Evolutionary conservation across 257 asterid species (phyloP).

Genomic region (Nicotiana knightiana): DNA sequence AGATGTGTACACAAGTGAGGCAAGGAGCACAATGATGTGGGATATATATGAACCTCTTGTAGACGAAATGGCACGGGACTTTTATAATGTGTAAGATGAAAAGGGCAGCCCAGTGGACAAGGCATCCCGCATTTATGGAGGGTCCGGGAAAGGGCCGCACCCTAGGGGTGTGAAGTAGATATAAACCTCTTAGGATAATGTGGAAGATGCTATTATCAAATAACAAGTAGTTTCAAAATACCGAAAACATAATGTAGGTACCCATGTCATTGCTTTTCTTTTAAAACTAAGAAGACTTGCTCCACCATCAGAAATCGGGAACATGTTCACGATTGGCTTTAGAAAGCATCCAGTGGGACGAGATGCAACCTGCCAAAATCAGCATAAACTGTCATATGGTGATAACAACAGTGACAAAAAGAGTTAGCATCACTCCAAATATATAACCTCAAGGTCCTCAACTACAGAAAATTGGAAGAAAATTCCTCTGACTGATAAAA

Average conservation of each 20-base stretch:
- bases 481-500: not conserved
- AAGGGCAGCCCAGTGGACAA: no score
- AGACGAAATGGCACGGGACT: not conserved
- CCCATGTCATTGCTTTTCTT: conserved; percentile 89
- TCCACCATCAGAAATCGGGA: conserved; percentile 79
- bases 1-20: conserved; percentile 4
- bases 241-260: conserved; percentile 19
- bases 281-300: conserved; percentile 80
- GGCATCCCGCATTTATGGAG: no score
- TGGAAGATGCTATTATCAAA: not conserved
- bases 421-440: not conserved
- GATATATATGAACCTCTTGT: not conserved
- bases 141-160: no score
- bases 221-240: not conserved
- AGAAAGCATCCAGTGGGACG: conserved; percentile 91
- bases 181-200: not conserved
- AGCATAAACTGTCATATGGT: conserved; percentile 26
- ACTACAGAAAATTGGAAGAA: not conserved
- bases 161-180: no score
- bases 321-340: conserved; percentile 89
- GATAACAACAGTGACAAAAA: not conserved
- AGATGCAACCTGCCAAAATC: conserved; percentile 65
- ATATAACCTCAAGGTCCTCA: not conserved
- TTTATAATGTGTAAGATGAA: not conserved
- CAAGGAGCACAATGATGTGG: not conserved